phyloP scores from a whole-genome alignment of 371 early-diverging fungal genomes.

The Lichtheimia hyalospora region DNA sequence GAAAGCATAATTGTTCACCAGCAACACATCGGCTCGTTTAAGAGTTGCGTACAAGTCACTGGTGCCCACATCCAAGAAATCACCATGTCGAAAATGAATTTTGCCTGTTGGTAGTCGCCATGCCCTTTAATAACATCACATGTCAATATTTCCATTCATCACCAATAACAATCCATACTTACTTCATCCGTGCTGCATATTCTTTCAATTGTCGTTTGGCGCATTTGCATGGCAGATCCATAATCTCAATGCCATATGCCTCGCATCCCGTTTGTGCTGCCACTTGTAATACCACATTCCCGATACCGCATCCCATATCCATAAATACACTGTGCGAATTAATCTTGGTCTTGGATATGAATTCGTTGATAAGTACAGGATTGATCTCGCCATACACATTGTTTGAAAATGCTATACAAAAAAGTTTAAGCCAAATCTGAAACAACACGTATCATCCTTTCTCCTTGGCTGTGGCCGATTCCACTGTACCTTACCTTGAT shows the following conservation, averaged over 20 bases:
- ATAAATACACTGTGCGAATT: conserved; percentile 75
- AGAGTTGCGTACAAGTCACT: conserved; percentile 65
- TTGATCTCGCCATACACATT: conserved; percentile 96
- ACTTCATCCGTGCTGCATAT: conserved; percentile 82
- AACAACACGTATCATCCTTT: neutral
- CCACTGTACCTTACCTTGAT: conserved; percentile 58
- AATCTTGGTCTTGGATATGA: conserved; percentile 75
- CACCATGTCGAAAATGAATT: conserved; percentile 71
- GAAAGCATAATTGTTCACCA: conserved; percentile 96
- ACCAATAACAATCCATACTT: conserved; percentile 13
- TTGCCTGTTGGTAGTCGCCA: conserved; percentile 67
- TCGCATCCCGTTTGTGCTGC: conserved; percentile 87
- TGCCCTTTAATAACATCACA: conserved; percentile 37
- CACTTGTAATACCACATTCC: conserved; percentile 94
- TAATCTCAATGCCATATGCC: conserved; percentile 89
- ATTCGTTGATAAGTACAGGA: conserved; percentile 78
- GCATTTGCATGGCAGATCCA: conserved; percentile 83
- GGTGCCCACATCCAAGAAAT: conserved; percentile 65
- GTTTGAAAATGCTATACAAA: conserved; percentile 78
- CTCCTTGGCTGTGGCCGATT: neutral
- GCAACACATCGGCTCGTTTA: conserved; percentile 84
- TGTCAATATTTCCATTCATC: neutral
- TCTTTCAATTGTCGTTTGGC: conserved; percentile 81
- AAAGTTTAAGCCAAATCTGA: neutral
- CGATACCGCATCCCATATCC: conserved; percentile 95